phyloP scores from a whole-genome alignment of 345 rosid genomes.

The Pistacia atlantica region DNA sequence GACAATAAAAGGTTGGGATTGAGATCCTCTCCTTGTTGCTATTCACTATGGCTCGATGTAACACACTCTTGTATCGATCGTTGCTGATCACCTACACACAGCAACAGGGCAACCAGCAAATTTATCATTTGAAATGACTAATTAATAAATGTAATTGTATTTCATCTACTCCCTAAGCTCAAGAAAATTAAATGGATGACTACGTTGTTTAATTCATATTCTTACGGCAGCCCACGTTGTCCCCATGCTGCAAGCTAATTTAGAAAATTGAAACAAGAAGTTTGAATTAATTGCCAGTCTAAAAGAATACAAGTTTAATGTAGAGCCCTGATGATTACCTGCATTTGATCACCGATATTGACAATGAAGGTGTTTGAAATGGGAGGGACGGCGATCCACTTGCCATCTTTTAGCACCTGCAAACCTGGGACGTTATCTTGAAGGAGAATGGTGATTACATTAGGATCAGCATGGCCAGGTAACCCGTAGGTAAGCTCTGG shows the following conservation, averaged over 20 bases:
- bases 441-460: slow-evolving; percentile 39
- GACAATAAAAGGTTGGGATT: slow-evolving; percentile 56
- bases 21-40: slow-evolving; percentile 47
- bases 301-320: no score
- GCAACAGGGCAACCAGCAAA: no score
- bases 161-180: background rate
- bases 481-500: slow-evolving; percentile 43
- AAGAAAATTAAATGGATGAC: background rate
- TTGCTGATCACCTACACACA: slow-evolving; percentile 47
- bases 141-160: background rate
- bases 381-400: slow-evolving; percentile 41
- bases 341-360: slow-evolving; percentile 47
- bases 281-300: no score
- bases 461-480: slow-evolving; percentile 47
- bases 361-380: slow-evolving; percentile 37
- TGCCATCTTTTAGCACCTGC: slow-evolving; percentile 37
- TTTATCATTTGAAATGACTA: background rate
- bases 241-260: background rate
- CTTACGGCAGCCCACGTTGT: no score
- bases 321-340: slow-evolving; percentile 14
- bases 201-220: no score
- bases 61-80: slow-evolving; percentile 57
- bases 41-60: slow-evolving; percentile 62
- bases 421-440: slow-evolving; percentile 44
- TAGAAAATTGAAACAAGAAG: no score